Percentiles rank a stretch among this genome's conserved stretches.
Evolutionary conservation across 2,329 filamentous ascomycete species (phyloP).

Genomic region (Lecanoromycetidae sp.): DNA sequence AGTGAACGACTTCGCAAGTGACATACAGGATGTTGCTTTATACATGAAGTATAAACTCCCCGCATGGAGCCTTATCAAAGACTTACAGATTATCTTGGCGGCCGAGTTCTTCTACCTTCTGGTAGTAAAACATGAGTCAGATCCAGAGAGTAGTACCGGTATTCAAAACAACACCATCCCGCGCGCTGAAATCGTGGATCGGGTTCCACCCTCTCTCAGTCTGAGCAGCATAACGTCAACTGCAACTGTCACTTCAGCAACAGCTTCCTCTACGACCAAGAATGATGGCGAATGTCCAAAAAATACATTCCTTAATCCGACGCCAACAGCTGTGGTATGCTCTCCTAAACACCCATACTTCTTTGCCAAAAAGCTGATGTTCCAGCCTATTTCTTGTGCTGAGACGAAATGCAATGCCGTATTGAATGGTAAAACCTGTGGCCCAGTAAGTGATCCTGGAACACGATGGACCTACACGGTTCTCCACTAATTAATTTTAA

Average conservation of each 20-base stretch:
- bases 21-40: neutral
- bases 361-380: neutral
- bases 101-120: neutral
- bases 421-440: neutral
- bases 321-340: neutral
- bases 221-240: too few species aligned
- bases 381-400: neutral
- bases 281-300: too few species aligned
- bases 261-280: neutral
- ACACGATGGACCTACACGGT: neutral
- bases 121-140: neutral
- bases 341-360: neutral
- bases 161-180: neutral
- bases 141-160: too few species aligned
- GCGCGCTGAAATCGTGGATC: neutral
- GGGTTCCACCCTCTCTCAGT: too few species aligned
- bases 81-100: neutral
- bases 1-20: neutral
- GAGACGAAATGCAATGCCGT: neutral
- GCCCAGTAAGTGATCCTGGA: neutral
- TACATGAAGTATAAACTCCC: neutral
- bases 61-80: neutral
- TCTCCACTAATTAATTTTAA: neutral
- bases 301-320: neutral
- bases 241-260: neutral